Percentiles rank a stretch among this genome's conserved stretches.
These are phyloP conservation scores for Aulographum hederae DNA, from an alignment of 2,329 filamentous ascomycete species.

Conservation along the genomic window DNA sequence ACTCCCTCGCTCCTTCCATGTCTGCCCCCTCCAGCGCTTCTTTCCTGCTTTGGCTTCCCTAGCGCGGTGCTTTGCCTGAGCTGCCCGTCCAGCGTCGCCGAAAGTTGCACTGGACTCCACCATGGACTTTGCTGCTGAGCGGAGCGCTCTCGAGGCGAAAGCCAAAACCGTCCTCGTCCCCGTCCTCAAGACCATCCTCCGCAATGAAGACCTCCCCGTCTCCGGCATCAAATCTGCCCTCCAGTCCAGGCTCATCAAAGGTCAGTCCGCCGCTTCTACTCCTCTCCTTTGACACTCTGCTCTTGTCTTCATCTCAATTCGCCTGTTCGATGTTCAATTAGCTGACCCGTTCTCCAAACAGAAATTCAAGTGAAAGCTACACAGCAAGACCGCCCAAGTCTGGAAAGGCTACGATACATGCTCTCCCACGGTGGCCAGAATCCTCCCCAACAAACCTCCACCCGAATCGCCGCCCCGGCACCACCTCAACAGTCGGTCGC, in stretches of 20 bases:
- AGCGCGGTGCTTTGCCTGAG: too few species aligned
- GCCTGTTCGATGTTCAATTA: not conserved
- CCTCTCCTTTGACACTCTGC: constrained; percentile 14
- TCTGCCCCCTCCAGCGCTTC: too few species aligned
- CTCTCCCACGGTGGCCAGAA: constrained; percentile 20
- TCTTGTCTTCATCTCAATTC: not conserved
- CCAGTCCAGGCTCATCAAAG: constrained; percentile 56
- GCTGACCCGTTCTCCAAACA: constrained; percentile 1
- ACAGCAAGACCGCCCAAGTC: constrained; percentile 12
- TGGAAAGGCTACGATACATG: constrained; percentile 21
- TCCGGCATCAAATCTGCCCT: constrained; percentile 74
- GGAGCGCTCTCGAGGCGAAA: not conserved
- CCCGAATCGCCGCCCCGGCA: not conserved
- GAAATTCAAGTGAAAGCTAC: too few species aligned
- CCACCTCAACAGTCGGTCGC: constrained; percentile 1
- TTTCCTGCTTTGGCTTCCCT: too few species aligned
- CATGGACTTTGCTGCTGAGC: not conserved
- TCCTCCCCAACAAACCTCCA: constrained; percentile 9
- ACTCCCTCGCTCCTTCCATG: too few species aligned
- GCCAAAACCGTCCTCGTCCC: not conserved
- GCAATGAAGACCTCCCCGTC: constrained; percentile 53
- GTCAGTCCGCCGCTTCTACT: too few species aligned
- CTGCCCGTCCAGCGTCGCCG: not conserved
- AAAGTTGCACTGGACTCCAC: not conserved
- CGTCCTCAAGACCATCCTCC: constrained; percentile 56